phyloP scores from a whole-genome alignment of 2,329 filamentous ascomycete genomes.

The Emergomyces africanus region DNA sequence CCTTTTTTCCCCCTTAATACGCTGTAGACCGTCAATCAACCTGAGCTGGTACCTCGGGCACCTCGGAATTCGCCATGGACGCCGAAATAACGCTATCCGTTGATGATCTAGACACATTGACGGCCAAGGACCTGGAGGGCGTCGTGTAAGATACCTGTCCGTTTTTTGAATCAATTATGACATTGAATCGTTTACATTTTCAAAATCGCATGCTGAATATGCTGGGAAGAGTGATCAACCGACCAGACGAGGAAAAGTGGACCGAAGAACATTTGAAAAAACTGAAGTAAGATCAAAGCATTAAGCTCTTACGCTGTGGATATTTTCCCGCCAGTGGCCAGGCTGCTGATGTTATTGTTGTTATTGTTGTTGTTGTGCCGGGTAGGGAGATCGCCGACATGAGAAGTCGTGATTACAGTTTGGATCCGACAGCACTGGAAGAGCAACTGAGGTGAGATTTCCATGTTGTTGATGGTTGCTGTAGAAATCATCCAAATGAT shows the following conservation, averaged over 20 bases:
- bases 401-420: background rate
- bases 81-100: background rate
- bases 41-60: background rate
- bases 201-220: background rate
- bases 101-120: background rate
- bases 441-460: background rate
- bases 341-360: background rate
- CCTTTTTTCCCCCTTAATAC: background rate
- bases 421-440: background rate
- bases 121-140: background rate
- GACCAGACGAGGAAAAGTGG: background rate
- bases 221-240: background rate
- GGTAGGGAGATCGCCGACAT: background rate
- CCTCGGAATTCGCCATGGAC: background rate
- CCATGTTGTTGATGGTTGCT: background rate
- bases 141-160: background rate
- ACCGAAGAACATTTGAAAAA: background rate
- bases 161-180: background rate
- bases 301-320: background rate
- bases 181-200: background rate
- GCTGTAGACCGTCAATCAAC: background rate
- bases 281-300: slow-evolving; percentile 2
- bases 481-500: background rate
- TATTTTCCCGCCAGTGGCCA: background rate
- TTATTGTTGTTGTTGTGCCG: no score